Base-by-base conservation (phyloP, 2,329 filamentous ascomycete genomes). In the Stachybotrys elegans region DNA sequence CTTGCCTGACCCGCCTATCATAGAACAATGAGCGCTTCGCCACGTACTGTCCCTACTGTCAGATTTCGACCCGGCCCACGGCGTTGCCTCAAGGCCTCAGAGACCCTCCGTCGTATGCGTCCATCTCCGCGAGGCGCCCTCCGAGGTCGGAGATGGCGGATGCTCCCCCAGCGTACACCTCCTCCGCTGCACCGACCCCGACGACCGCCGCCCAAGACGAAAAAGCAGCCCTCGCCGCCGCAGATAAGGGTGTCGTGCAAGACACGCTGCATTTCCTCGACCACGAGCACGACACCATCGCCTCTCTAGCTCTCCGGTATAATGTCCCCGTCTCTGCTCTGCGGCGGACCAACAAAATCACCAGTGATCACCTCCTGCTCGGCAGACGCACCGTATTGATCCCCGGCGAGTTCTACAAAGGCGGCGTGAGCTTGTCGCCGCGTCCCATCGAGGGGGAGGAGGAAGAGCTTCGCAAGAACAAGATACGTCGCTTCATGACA, bases 401-500 rank as follows among this genome's bases (percentile, higher is more conserved):
- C 48, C 88, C 88, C 0, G 81, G 80, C 4, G 75, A 81, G 45
- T 81, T 78, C 57, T 88, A 86, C 66, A 79, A 79, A 52, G 81
- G 74, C 4, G 81, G 80, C 4, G 70, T 84, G 6, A 84, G 79
- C 53, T 67, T 90, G 20, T 87, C 82, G 37, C 85, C 86, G 2
- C 70, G 76, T 22, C 86, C 87, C 0, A 55, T 87, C n/a, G 84
- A 86, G 43, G 81, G 83, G 39, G 86, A 88, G 57, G 84, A 86
- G 37, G 86, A 89, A 56, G 83, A 87, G 64, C 69, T 76, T 40
- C 75, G 81, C 49, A 91, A 88, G 65, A 73, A 69, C 16, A 83
- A 83, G 57, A 74, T 92, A 25, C 73, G 88, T 34, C 78, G 84
- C 48, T 92, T 84, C 72, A 91, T 91, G 87, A 81, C 88, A 3